Base-by-base conservation (phyloP, 345 rosid genomes). In the Brassica cretica region DNA sequence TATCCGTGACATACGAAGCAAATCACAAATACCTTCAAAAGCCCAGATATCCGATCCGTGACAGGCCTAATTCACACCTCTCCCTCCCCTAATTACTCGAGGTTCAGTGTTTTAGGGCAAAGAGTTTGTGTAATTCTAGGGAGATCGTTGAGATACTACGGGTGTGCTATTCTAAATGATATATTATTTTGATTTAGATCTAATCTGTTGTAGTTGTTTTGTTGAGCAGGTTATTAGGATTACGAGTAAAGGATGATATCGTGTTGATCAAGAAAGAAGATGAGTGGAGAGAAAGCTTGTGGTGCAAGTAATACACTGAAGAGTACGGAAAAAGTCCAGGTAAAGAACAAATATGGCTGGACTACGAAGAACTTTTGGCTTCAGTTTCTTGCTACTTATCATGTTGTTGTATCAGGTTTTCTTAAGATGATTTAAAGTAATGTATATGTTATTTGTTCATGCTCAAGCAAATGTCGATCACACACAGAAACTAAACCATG, bases 271-370 rank as follows among this genome's bases (percentile, higher is more conserved):
- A 53, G 21, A 60, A 56, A 71, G 8, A 81, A 77, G 78, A 89
- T 90, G 95, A 89, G 96, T 66, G 84, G 76, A 62, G 85, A 87
- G 80, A 87, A 87, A 82, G 86, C 74, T 53, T 76, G 80, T 33
- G 75, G 82, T 44, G 80, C 79, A 11, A 85, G 86, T 8, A 83
- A 87, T 80, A 83, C 89, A 9, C 32, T 30, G 32, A 30, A 30
- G 32, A 30, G 32, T 30, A 30, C 32, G 32, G 32, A 30, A 30
- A 30, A 30, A 30, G 32, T 30, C 32, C 32, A 30, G 32, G 32
- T 30, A 30, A 30, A 30, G 32, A 30, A 30, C 32, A 30, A 30
- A 30, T 30, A 30, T 30, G 32, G 5, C 32, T 30, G 32, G 32
- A 33, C 39, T 33, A 33, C 2, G 39, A 33, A 5, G 39, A 33